Evolutionary conservation across 768 basidiomycete genomes (phyloP).

Genomic region (Boletus sp.): DNA sequence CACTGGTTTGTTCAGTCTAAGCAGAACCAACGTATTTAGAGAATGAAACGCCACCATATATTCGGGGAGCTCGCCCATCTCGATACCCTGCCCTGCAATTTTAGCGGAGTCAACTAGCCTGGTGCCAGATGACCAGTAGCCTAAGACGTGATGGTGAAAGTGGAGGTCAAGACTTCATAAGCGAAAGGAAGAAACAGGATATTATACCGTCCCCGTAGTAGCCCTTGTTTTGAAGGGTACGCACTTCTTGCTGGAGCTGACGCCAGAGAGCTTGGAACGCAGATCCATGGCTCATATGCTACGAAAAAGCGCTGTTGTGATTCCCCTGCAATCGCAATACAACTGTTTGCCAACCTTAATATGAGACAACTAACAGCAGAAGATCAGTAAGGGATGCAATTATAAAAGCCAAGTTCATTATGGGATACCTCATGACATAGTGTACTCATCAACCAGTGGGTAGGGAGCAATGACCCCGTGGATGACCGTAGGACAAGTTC

Average conservation of each 20-base stretch:
- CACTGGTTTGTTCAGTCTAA: slow-evolving; percentile 44
- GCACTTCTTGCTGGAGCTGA: slow-evolving; percentile 61
- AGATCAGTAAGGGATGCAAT: slow-evolving; percentile 4
- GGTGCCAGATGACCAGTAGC: slow-evolving; percentile 79
- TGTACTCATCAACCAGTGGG: slow-evolving; percentile 68
- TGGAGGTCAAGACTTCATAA: slow-evolving; percentile 4
- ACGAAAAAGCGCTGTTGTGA: background rate
- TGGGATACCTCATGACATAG: slow-evolving; percentile 74
- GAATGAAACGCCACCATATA: slow-evolving; percentile 51
- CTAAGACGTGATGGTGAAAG: slow-evolving; percentile 34
- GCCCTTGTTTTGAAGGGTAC: slow-evolving; percentile 64
- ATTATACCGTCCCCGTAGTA: slow-evolving; percentile 78
- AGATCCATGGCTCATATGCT: slow-evolving; percentile 82
- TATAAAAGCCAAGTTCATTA: slow-evolving; percentile 10
- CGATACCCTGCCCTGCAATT: slow-evolving; percentile 49
- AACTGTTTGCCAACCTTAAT: slow-evolving; percentile 53
- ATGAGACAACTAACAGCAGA: slow-evolving; percentile 61
- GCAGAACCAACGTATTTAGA: background rate
- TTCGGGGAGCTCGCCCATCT: slow-evolving; percentile 64
- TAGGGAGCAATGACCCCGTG: slow-evolving; percentile 58
- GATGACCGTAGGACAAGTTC: slow-evolving; percentile 71
- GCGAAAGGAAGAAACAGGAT: background rate
- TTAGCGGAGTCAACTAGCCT: slow-evolving; percentile 63
- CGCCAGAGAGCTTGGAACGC: slow-evolving; percentile 75
- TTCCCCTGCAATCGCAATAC: background rate